Conservation (phyloP, 768 basidiomycete genomes). For the Leucocoprinus birnbaumii region DNA sequence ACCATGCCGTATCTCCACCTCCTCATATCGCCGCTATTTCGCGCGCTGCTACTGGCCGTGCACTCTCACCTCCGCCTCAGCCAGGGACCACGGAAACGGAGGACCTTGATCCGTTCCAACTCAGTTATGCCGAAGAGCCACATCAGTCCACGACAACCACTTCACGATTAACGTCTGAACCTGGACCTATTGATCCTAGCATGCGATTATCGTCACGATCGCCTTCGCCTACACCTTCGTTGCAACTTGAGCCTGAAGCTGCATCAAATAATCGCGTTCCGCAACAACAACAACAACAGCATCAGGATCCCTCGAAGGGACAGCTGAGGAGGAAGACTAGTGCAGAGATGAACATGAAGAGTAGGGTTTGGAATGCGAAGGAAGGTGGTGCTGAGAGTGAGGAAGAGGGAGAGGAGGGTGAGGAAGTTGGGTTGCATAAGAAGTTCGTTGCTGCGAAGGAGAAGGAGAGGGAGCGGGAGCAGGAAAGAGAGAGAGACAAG, state of each 20-base stretch:
- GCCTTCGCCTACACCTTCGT: slow-evolving; percentile 14
- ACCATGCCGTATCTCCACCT: too few relatives aligned
- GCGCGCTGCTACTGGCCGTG: too few relatives aligned
- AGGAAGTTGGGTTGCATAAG: slow-evolving; percentile 12
- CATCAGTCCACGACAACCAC: not conserved
- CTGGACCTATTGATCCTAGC: not conserved
- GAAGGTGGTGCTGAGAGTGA: slow-evolving; percentile 14
- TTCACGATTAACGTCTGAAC: not conserved
- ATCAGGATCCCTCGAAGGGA: not conserved
- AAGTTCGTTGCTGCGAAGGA: slow-evolving; percentile 7
- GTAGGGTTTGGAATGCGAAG: slow-evolving; percentile 27
- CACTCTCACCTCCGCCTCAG: not conserved
- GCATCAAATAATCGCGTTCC: too few relatives aligned
- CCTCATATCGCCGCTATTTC: too few relatives aligned
- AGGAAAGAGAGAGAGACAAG: not conserved
- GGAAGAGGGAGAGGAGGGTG: slow-evolving; percentile 11
- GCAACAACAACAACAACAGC: not conserved
- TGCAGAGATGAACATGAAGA: slow-evolving; percentile 42
- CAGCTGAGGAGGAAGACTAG: slow-evolving; percentile 31
- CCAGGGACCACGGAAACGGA: slow-evolving; percentile 25
- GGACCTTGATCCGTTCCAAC: slow-evolving; percentile 39
- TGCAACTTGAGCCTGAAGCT: slow-evolving; percentile 7
- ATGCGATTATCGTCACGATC: slow-evolving; percentile 1
- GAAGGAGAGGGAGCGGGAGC: slow-evolving; percentile 8
- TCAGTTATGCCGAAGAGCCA: slow-evolving; percentile 23